Percentiles rank a stretch among this genome's conserved stretches.
Conservation (phyloP, 2,329 filamentous ascomycete species). For the Stachybotrys chlorohalonatus region DNA sequence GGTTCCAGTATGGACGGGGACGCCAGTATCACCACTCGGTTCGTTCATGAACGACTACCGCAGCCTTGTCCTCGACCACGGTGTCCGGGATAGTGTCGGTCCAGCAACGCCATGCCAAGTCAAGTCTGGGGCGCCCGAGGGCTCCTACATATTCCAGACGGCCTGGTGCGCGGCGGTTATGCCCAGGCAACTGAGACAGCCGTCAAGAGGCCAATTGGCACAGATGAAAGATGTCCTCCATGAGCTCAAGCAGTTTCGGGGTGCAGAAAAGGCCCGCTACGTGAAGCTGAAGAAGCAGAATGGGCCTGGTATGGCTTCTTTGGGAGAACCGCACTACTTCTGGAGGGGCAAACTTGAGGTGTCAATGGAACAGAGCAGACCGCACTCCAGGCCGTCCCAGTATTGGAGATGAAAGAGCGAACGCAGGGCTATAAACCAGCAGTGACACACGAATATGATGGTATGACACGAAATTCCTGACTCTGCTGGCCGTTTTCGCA, state of each 20-base stretch:
- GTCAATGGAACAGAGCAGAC: conserved; percentile 7
- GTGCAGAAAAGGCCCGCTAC: conserved; percentile 19
- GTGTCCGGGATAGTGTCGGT: conserved; percentile 27
- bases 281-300: conserved; percentile 5
- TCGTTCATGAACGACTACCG: conserved; percentile 39
- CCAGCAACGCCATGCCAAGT: conserved; percentile 41
- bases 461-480: no score
- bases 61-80: conserved; percentile 27
- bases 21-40: conserved; percentile 19
- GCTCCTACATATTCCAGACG: conserved; percentile 35
- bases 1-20: conserved; percentile 38
- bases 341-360: conserved; percentile 29
- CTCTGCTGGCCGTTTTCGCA: no score
- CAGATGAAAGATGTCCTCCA: conserved; percentile 34
- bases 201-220: conserved; percentile 18
- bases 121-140: conserved; percentile 36
- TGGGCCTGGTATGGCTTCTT: conserved; percentile 1
- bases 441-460: no score
- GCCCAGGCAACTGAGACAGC: conserved; percentile 19
- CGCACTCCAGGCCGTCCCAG: conserved; percentile 6
- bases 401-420: conserved; percentile 4
- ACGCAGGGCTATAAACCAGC: neutral
- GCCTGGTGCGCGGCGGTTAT: conserved; percentile 44
- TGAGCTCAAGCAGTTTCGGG: conserved; percentile 30
- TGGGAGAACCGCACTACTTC: conserved; percentile 20